Conservation (phyloP, 306 rosid genomes). For the Quercus rubra region DNA sequence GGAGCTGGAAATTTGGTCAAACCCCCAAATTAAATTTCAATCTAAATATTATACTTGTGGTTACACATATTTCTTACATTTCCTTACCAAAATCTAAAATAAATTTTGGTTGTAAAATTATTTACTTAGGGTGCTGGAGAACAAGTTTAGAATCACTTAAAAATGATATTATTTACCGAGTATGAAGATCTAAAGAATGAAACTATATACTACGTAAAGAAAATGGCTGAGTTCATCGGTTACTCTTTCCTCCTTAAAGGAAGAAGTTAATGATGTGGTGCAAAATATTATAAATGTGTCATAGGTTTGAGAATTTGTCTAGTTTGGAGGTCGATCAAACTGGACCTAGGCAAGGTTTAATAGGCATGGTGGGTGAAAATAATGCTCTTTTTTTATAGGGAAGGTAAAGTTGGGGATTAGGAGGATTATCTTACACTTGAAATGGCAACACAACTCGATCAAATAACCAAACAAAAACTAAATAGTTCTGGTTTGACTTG, state of each 20-base stretch:
- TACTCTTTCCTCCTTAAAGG: neutral
- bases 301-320: constrained; percentile 17
- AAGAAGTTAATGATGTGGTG: constrained; percentile 7
- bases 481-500: too few species aligned
- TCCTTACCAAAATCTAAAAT: neutral
- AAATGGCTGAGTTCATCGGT: constrained; percentile 14
- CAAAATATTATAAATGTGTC: neutral
- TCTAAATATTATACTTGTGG: neutral
- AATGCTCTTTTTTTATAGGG: neutral
- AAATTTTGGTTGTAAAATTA: neutral
- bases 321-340: constrained; percentile 15
- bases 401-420: constrained; percentile 23
- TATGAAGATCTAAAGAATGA: constrained; percentile 19
- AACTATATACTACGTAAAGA: neutral
- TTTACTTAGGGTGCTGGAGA: constrained; percentile 10
- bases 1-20: neutral
- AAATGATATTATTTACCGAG: constrained; percentile 3
- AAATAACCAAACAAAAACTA: constrained; percentile 11
- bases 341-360: neutral
- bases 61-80: neutral
- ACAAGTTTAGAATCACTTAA: constrained; percentile 13
- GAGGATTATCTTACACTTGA: constrained; percentile 2
- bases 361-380: too few species aligned
- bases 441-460: neutral
- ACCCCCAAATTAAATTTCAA: too few species aligned